Percentiles rank a stretch among this genome's conserved stretches.
These are phyloP conservation scores for Phytophthora chlamydospora DNA, from an alignment of 352 stramenopile genomes.

Conservation along the genomic window DNA sequence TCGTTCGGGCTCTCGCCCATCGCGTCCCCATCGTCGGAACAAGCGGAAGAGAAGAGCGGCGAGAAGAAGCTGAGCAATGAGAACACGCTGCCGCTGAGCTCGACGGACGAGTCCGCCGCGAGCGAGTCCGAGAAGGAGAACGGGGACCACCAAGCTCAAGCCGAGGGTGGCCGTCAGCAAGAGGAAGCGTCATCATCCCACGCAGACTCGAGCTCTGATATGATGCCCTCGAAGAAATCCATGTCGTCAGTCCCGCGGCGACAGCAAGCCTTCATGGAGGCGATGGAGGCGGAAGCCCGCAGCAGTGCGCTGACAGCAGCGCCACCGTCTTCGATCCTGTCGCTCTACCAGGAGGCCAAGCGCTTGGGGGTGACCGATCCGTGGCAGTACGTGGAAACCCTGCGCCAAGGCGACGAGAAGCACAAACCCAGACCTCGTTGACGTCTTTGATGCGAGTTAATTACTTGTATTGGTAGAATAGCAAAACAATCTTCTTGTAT, in stretches of 20 bases:
- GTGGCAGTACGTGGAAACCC: constrained; percentile 48
- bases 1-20: constrained; percentile 63
- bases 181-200: constrained; percentile 26
- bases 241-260: constrained; percentile 36
- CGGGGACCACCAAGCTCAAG: constrained; percentile 14
- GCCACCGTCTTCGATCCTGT: constrained; percentile 33
- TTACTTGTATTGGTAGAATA: constrained; percentile 26
- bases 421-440: constrained; percentile 13
- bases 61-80: constrained; percentile 15
- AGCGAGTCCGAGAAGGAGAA: constrained; percentile 33
- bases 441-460: constrained; percentile 15
- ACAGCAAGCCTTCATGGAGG: constrained; percentile 59
- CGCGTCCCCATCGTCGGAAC: constrained; percentile 24
- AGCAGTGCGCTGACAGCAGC: constrained; percentile 2
- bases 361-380: constrained; percentile 38
- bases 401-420: constrained; percentile 16
- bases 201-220: not conserved
- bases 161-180: constrained; percentile 8
- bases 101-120: constrained; percentile 5
- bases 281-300: constrained; percentile 54
- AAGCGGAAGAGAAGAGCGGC: constrained; percentile 13
- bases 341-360: constrained; percentile 53
- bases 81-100: constrained; percentile 20
- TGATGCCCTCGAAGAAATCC: constrained; percentile 5
- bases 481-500: constrained; percentile 34